Conservation (phyloP, 306 rosid species). For the Morella rubra region DNA sequence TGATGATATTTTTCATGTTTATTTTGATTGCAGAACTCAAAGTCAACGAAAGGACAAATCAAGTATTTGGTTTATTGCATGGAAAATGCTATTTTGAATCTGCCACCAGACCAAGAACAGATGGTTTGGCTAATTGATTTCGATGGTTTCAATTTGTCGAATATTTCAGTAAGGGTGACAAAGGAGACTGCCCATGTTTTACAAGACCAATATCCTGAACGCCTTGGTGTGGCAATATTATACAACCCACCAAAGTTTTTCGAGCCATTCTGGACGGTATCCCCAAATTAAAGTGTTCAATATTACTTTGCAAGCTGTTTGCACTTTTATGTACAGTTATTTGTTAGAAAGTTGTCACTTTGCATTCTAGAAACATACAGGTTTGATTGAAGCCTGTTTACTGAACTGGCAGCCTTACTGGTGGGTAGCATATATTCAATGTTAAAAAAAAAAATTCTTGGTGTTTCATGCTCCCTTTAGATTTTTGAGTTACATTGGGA, state of each 20-base stretch:
- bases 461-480: background rate
- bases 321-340: background rate
- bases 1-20: conserved; percentile 1
- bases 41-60: conserved; percentile 57
- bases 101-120: conserved; percentile 67
- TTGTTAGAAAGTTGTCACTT: background rate
- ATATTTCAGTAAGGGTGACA: conserved; percentile 68
- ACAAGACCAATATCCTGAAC: conserved; percentile 81
- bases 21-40: conserved; percentile 57
- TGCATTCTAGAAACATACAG: background rate
- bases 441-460: background rate
- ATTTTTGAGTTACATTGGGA: conserved; percentile 14
- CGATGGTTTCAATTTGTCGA: conserved; percentile 63
- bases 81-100: conserved; percentile 78
- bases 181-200: conserved; percentile 65
- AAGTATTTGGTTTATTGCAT: conserved; percentile 77
- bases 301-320: background rate
- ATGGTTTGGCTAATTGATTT: conserved; percentile 91
- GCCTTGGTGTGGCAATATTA: conserved; percentile 73
- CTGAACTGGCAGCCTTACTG: background rate
- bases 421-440: background rate
- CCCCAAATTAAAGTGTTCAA: conserved; percentile 6
- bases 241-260: conserved; percentile 80
- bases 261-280: conserved; percentile 78
- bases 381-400: background rate